Evolutionary conservation across 768 basidiomycete species (phyloP).

Genomic region (Ramaria sp.): DNA sequence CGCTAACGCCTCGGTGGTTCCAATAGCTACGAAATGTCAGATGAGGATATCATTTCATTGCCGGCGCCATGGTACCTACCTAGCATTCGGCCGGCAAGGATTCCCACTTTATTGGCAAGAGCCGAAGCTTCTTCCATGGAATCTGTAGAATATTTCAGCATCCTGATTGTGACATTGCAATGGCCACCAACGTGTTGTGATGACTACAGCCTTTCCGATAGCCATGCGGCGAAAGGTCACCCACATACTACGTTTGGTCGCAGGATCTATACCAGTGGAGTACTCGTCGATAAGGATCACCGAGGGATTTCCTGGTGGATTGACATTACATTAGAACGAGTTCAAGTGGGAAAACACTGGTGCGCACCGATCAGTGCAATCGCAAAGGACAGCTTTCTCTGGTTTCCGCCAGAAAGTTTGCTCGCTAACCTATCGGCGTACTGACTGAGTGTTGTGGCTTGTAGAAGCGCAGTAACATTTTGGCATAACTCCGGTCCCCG

Average conservation of each 20-base stretch:
- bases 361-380: constrained; percentile 59
- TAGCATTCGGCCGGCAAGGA: constrained; percentile 59
- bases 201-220: constrained; percentile 56
- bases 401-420: constrained; percentile 70
- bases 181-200: constrained; percentile 51
- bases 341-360: not conserved
- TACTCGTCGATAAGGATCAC: constrained; percentile 78
- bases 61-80: constrained; percentile 27
- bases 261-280: constrained; percentile 74
- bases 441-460: constrained; percentile 41
- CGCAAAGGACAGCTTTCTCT: constrained; percentile 64
- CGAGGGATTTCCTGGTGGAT: constrained; percentile 25
- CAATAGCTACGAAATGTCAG: constrained; percentile 38
- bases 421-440: constrained; percentile 68
- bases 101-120: constrained; percentile 65
- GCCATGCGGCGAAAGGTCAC: constrained; percentile 53
- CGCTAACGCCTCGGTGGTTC: constrained; percentile 53
- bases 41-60: not conserved
- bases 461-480: constrained; percentile 48
- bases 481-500: constrained; percentile 36
- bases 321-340: not conserved
- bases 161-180: constrained; percentile 11
- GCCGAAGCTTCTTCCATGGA: constrained; percentile 82
- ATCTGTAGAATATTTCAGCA: constrained; percentile 27
- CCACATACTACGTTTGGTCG: constrained; percentile 83